A percentile compares a stretch with the other conserved stretches of the same genome.
Conservation (phyloP, 805 yeast species). For the Yamadazyma takamatsuzukensis region DNA sequence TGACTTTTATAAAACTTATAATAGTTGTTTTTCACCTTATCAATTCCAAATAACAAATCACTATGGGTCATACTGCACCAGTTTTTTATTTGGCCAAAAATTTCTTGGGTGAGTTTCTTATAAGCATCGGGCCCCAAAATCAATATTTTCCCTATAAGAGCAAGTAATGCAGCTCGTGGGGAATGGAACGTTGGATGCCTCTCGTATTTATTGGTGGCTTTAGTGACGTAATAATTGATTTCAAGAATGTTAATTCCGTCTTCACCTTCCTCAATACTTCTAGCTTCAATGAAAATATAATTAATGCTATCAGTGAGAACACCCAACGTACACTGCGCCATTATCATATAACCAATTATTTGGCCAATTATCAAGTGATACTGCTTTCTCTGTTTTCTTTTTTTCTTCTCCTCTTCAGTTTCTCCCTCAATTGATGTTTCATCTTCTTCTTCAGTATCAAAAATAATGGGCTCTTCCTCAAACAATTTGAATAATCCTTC, state of each 20-base stretch:
- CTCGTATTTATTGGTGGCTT: background rate
- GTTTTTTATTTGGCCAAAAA: background rate
- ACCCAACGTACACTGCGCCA: background rate
- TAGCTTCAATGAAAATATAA: background rate
- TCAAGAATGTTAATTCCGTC: background rate
- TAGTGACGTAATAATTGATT: background rate
- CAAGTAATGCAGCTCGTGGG: background rate
- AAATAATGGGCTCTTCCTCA: background rate
- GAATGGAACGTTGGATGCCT: background rate
- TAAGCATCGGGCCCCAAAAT: background rate
- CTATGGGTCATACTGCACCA: background rate
- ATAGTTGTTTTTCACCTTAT: background rate
- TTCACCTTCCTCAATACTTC: background rate
- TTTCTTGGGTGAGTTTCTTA: background rate
- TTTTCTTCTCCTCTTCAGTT: too few species aligned
- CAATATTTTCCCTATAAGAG: background rate
- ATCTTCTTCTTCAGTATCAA: background rate
- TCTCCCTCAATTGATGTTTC: background rate
- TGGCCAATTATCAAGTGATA: too few species aligned
- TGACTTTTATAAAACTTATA: background rate
- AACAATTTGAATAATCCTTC: background rate
- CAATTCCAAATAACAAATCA: background rate
- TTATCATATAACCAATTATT: background rate
- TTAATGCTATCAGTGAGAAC: background rate
- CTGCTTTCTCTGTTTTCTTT: too few species aligned